A percentile compares a stretch with the other conserved stretches of the same genome.
Conservation (phyloP, 2,329 filamentous ascomycete species). For the Colletotrichum endophyticum region DNA sequence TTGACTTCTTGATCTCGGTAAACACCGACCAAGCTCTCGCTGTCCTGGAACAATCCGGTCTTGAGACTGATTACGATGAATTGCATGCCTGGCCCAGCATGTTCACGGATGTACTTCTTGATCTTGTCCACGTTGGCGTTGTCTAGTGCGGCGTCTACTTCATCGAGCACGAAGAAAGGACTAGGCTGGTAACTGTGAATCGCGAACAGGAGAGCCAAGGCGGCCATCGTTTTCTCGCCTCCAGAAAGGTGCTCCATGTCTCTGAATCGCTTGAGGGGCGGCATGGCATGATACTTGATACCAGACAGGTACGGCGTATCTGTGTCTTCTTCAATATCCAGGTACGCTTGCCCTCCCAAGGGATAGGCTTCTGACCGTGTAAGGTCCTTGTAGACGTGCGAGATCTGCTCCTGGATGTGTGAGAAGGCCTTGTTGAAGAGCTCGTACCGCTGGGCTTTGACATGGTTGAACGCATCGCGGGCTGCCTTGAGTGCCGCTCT, state of each 20-base stretch:
- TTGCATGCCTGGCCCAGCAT: constrained; percentile 96
- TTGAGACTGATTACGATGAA: constrained; percentile 99
- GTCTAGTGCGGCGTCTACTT: constrained; percentile 97
- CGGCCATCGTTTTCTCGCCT: constrained; percentile 98
- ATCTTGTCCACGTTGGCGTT: constrained; percentile 97
- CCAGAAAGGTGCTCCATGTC: constrained; percentile 99
- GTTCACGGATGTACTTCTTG: constrained; percentile 93
- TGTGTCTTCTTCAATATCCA: constrained; percentile 93
- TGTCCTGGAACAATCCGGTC: constrained; percentile 93
- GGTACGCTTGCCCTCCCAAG: constrained; percentile 85
- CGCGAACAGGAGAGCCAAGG: constrained; percentile 92
- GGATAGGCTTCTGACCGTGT: constrained; percentile 91
- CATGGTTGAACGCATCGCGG: constrained; percentile 81
- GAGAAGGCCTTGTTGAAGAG: constrained; percentile 95
- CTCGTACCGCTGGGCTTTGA: constrained; percentile 84
- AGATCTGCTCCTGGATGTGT: constrained; percentile 95
- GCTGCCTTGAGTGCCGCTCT: constrained; percentile 75
- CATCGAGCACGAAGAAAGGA: constrained; percentile 97
- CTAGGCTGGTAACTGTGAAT: constrained; percentile 95
- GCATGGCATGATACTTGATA: constrained; percentile 99
- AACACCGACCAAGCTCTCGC: constrained; percentile 92
- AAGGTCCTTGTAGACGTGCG: constrained; percentile 91
- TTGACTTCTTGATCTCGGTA: constrained; percentile 95
- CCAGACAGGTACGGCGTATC: constrained; percentile 95
- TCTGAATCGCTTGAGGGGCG: constrained; percentile 94